phyloP scores from a whole-genome alignment of 192 early-diverging fungal genomes.

The Coemansia reversa region DNA sequence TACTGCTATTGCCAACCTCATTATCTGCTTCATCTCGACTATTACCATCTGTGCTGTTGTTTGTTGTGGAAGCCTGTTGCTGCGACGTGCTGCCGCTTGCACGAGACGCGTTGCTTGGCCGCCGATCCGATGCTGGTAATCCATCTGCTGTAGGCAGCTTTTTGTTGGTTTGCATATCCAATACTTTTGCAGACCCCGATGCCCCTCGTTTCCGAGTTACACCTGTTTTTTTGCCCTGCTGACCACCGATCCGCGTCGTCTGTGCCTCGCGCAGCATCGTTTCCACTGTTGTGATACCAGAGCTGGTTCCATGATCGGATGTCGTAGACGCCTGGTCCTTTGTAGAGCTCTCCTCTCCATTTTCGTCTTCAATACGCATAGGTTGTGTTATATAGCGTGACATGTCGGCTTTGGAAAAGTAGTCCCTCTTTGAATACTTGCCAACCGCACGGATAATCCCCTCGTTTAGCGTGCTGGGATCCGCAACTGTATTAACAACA shows the following conservation, averaged over 20 bases:
- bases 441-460: slow-evolving; percentile 42
- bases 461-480: slow-evolving; percentile 50
- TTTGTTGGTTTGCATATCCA: background rate
- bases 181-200: background rate
- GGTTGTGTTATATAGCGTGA: slow-evolving; percentile 44
- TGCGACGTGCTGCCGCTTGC: background rate
- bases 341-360: too few relatives aligned
- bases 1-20: background rate
- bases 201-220: background rate
- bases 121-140: background rate
- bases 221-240: background rate
- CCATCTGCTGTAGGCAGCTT: background rate
- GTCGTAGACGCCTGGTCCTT: background rate
- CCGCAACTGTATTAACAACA: slow-evolving; percentile 39
- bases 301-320: background rate
- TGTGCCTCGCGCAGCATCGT: slow-evolving; percentile 52
- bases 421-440: slow-evolving; percentile 42
- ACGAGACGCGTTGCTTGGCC: slow-evolving; percentile 3
- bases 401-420: slow-evolving; percentile 47
- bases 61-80: background rate
- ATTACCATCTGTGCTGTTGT: too few relatives aligned
- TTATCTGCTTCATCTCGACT: background rate
- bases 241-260: slow-evolving; percentile 26
- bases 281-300: slow-evolving; percentile 28
- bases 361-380: slow-evolving; percentile 37